phyloP scores from a whole-genome alignment of 2,329 filamentous ascomycete genomes.

The Cercospora beticola region DNA sequence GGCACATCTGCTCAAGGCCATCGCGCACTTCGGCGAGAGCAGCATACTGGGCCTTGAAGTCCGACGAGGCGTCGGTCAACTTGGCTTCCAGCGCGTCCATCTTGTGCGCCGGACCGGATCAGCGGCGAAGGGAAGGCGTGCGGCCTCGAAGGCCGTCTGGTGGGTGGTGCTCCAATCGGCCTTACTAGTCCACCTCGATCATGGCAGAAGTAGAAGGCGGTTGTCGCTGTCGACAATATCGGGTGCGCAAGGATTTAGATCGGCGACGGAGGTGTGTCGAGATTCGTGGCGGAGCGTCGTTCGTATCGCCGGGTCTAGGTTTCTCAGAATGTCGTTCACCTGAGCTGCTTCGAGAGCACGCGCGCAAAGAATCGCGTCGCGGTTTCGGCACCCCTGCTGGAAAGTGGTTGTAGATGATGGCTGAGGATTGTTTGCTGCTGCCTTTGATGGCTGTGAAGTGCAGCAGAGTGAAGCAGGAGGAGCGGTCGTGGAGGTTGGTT shows the following conservation, averaged over 20 bases:
- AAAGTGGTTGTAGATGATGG: not conserved
- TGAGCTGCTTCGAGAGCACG: not conserved
- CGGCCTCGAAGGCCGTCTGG: not conserved
- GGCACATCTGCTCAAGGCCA: conserved; percentile 83
- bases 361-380: conserved; percentile 1
- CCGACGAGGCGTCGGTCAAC: conserved; percentile 51
- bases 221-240: not conserved
- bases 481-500: not conserved
- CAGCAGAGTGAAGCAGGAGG: not conserved
- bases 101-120: not conserved
- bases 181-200: not conserved
- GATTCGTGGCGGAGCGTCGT: not conserved
- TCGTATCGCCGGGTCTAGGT: not conserved
- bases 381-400: not conserved
- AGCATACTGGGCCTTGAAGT: conserved; percentile 77
- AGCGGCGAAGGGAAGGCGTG: not conserved
- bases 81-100: conserved; percentile 50
- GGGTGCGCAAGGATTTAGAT: not conserved
- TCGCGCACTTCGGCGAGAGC: conserved; percentile 86
- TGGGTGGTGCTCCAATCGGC: not conserved
- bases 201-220: not conserved
- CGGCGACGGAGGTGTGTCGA: not conserved
- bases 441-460: not conserved
- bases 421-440: not conserved
- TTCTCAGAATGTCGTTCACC: not conserved